Evolutionary conservation across 345 rosid genomes (phyloP).

Genomic region (Gossypium turneri): DNA sequence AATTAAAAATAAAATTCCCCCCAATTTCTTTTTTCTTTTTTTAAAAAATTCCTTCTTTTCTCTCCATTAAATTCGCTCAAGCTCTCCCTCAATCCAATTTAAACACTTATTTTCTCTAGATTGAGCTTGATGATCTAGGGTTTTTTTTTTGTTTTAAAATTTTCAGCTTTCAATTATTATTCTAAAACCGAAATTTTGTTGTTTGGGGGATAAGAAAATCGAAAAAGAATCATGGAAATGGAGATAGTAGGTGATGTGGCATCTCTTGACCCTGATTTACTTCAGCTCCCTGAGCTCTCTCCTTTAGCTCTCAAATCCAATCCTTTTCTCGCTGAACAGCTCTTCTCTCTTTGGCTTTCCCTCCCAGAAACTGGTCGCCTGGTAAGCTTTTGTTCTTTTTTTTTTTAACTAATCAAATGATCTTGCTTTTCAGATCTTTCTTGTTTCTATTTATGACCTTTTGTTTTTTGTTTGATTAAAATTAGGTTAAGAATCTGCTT

Average conservation of each 20-base stretch:
- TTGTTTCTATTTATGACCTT: neutral
- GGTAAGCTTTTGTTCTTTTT: slow-evolving; percentile 34
- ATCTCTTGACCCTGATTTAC: slow-evolving; percentile 51
- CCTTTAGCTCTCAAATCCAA: slow-evolving; percentile 47
- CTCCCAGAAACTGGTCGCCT: slow-evolving; percentile 58
- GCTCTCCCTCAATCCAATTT: neutral
- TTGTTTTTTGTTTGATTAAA: neutral
- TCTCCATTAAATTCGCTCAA: no score
- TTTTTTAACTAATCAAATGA: neutral
- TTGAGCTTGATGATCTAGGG: slow-evolving; percentile 5
- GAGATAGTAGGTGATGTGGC: slow-evolving; percentile 35
- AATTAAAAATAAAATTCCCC: neutral
- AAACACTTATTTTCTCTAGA: neutral
- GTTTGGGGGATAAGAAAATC: neutral
- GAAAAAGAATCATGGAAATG: slow-evolving; percentile 29
- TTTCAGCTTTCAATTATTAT: neutral
- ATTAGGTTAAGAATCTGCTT: slow-evolving; percentile 68
- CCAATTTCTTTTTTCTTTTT: no score
- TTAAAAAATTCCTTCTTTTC: no score
- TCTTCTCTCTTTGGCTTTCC: slow-evolving; percentile 87
- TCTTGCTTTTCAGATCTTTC: neutral
- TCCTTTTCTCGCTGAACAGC: slow-evolving; percentile 49
- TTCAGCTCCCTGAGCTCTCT: slow-evolving; percentile 76
- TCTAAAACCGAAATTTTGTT: neutral
- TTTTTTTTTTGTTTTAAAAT: neutral